Conservation (phyloP, 306 rosid genomes). For the Fragaria iinumae region DNA sequence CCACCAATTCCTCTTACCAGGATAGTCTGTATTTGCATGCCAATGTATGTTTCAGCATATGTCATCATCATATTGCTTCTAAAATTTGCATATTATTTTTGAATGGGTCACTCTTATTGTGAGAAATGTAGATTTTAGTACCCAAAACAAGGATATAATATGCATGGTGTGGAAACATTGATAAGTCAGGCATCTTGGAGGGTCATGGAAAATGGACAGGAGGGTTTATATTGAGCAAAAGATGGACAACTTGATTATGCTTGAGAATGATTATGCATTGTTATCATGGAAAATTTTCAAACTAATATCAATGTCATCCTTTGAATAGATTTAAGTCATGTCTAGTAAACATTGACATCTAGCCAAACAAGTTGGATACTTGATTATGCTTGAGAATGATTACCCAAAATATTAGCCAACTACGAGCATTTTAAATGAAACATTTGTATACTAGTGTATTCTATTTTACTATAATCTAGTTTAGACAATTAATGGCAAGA, state of each 20-base stretch:
- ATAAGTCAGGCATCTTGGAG: neutral
- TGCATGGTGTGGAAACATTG: neutral
- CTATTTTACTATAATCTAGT: neutral
- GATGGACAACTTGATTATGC: neutral
- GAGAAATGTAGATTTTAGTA: neutral
- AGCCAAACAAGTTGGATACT: neutral
- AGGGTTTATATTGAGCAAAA: neutral
- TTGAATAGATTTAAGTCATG: neutral
- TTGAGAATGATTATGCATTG: too few species aligned
- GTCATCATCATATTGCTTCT: neutral
- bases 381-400: neutral
- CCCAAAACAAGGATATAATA: neutral
- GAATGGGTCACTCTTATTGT: neutral
- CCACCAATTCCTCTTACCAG: too few species aligned
- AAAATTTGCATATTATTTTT: neutral
- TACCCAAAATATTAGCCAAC: neutral
- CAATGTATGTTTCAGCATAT: neutral
- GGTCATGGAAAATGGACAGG: neutral
- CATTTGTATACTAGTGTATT: neutral
- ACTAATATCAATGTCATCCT: neutral
- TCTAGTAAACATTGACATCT: neutral
- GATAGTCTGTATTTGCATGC: neutral
- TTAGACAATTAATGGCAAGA: too few species aligned
- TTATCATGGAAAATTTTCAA: neutral
- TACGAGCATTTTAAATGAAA: neutral